Base-by-base conservation (phyloP, 2,329 filamentous ascomycete species). In the Talaromyces verruculosus region DNA sequence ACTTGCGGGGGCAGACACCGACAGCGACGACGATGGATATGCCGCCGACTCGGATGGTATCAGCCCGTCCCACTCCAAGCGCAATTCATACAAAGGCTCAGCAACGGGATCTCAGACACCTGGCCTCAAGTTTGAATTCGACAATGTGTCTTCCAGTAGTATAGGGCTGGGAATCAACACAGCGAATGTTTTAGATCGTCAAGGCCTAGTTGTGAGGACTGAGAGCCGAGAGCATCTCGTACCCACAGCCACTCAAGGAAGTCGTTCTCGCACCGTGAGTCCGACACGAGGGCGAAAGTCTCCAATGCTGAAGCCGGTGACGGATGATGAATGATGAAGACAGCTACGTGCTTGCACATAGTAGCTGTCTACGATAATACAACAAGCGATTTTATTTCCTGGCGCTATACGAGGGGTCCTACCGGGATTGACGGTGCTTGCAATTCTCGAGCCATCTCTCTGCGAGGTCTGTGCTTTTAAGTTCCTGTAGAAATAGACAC, bases 151-250 rank as follows among this genome's bases (percentile, higher is more conserved):
- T n/a, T 74, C 75, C 0, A 75, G 72, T 25, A 78, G 75, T 6
- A 74, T 79, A 57, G 74, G 77, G 33, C 67, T 78, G 65, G 75
- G 78, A 49, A 74, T 79, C 69, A 61, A 61, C 11, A 72, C 75
- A 53, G 37, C 64, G n/a, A 72, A 81, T 68, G 75, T 82, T 10
- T 85, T 86, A 69, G 85, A 87, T 64, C 79, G 92, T 45, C 88
- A 86, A 57, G 93, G 93, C 1, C 76, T 97, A 69, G 88, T 91
- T 63, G 86, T 92, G 2, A 83, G 94, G 70, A 96, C 91, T 0
- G 94, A 97, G 75, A 96, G 92, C 75, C 84, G 92, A 63, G 95
- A 98, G 74, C 84, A 91, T 66, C 78, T 97, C 43, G 83, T 85
- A 17, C 84, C 82, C 8, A 75, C 86, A 15, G 84, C 81, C 77